A percentile compares a stretch with the other conserved stretches of the same genome.
These are phyloP conservation scores for Entomortierella parvispora DNA, from an alignment of 192 early-diverging fungal genomes.

Conservation along the genomic window DNA sequence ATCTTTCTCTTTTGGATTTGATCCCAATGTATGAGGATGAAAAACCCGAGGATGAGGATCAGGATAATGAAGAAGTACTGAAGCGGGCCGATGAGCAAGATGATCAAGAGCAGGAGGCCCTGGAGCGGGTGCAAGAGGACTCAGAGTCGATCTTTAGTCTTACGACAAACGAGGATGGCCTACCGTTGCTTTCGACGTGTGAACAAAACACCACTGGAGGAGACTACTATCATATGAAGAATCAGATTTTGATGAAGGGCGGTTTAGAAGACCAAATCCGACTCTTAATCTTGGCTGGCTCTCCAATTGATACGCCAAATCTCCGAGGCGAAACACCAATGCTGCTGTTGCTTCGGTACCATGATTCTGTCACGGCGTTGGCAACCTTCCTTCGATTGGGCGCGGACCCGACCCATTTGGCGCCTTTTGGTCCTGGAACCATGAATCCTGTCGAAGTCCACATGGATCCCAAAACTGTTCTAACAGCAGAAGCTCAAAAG, in stretches of 20 bases:
- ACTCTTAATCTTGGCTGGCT: conserved; percentile 26
- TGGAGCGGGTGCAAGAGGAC: conserved; percentile 34
- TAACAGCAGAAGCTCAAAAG: not conserved
- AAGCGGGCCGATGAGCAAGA: conserved; percentile 25
- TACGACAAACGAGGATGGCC: not conserved
- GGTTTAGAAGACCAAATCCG: conserved; percentile 48
- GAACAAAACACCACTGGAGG: conserved; percentile 13
- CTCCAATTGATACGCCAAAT: conserved; percentile 30
- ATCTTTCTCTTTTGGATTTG: conserved; percentile 17
- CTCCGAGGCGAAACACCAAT: conserved; percentile 37
- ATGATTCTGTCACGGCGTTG: conserved; percentile 37
- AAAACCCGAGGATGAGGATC: conserved; percentile 23
- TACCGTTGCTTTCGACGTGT: not conserved
- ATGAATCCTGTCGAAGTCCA: conserved; percentile 28
- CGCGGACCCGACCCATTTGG: conserved; percentile 31
- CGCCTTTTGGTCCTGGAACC: conserved; percentile 48
- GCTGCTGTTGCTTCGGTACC: conserved; percentile 33
- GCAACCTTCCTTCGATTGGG: conserved; percentile 32
- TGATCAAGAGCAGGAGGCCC: conserved; percentile 32
- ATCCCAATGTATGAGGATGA: not conserved
- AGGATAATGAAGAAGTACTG: conserved; percentile 22
- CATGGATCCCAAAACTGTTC: conserved; percentile 12
- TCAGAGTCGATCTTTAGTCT: conserved; percentile 23
- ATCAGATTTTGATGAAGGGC: conserved; percentile 38
- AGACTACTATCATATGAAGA: conserved; percentile 27